These are phyloP conservation scores for Anthostomella pinea DNA, from an alignment of 2,329 filamentous ascomycete genomes.

Conservation along the genomic window DNA sequence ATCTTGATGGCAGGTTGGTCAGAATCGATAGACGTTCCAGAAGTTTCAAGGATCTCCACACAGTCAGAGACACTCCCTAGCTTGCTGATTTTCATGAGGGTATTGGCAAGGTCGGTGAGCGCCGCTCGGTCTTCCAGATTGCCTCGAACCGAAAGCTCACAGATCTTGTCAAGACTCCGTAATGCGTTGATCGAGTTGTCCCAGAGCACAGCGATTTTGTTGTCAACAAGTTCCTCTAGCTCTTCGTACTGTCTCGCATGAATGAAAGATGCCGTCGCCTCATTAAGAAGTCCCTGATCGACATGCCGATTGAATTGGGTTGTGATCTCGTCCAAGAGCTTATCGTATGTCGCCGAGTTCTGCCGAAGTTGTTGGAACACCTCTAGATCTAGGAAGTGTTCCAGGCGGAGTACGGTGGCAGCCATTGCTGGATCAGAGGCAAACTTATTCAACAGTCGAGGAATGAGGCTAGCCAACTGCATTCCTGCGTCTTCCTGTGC, in stretches of 20 bases:
- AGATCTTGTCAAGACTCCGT: constrained; percentile 65
- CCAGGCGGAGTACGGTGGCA: constrained; percentile 78
- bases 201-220: constrained; percentile 80
- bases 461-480: constrained; percentile 74
- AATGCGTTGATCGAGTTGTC: constrained; percentile 76
- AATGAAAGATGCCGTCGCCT: constrained; percentile 78
- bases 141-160: constrained; percentile 68
- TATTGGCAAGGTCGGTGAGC: constrained; percentile 69
- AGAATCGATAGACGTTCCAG: constrained; percentile 46
- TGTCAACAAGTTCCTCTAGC: constrained; percentile 79
- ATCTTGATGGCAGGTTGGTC: constrained; percentile 60
- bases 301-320: constrained; percentile 93
- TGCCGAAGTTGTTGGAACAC: constrained; percentile 87
- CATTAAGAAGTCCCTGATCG: constrained; percentile 77
- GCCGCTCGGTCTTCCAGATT: constrained; percentile 63
- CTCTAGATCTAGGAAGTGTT: constrained; percentile 82
- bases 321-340: constrained; percentile 84
- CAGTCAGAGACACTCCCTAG: constrained; percentile 78
- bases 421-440: constrained; percentile 86
- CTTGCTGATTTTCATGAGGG: constrained; percentile 76
- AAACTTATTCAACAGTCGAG: constrained; percentile 86
- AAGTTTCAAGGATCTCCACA: constrained; percentile 68
- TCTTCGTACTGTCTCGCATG: constrained; percentile 86
- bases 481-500: constrained; percentile 76
- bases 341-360: constrained; percentile 75